These are phyloP conservation scores for Pleurotus sapidus DNA, from an alignment of 768 basidiomycete species.

Conservation along the genomic window DNA sequence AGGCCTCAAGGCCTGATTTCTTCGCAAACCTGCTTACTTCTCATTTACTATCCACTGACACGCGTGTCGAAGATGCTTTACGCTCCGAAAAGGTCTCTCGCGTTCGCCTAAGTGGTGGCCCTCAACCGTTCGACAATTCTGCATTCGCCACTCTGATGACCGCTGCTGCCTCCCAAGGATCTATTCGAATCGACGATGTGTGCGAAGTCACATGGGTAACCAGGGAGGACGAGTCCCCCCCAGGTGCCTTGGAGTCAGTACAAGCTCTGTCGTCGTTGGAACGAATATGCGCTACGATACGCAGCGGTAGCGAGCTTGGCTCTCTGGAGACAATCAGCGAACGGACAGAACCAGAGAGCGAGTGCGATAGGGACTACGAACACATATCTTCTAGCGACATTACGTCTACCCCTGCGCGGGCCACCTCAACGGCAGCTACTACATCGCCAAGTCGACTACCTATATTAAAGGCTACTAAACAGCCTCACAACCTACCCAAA, in stretches of 20 bases:
- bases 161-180: not conserved
- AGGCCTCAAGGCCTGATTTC: not conserved
- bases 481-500: not conserved
- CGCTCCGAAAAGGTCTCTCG: slow-evolving; percentile 6
- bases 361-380: not conserved
- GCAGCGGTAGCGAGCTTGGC: not conserved
- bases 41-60: not conserved
- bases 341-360: slow-evolving; percentile 3
- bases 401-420: not conserved
- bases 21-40: slow-evolving; percentile 1
- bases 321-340: slow-evolving; percentile 7
- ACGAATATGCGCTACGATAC: not conserved
- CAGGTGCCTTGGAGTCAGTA: not conserved
- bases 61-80: not conserved
- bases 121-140: slow-evolving; percentile 6
- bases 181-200: not conserved
- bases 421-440: not conserved
- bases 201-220: not conserved
- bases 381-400: not conserved
- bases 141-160: not conserved
- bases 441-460: not conserved
- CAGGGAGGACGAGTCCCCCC: not conserved
- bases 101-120: slow-evolving; percentile 4
- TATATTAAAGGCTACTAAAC: not conserved
- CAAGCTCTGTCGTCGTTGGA: not conserved